Base-by-base conservation (phyloP, 768 basidiomycete genomes). In the Rhizopogon salebrosus region DNA sequence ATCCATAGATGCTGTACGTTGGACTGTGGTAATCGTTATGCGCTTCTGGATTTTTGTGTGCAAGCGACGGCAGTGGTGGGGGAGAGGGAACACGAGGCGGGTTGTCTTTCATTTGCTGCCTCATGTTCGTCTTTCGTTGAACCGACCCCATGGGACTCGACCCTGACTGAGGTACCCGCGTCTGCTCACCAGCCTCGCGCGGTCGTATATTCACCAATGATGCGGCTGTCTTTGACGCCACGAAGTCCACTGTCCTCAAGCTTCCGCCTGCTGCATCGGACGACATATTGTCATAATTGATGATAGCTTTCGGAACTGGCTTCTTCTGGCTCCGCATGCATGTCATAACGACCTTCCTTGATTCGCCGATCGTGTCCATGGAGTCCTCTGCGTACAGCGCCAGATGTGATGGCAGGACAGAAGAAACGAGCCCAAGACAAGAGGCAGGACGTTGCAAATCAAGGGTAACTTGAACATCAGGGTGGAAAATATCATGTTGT, bases 11-110 rank as follows among this genome's bases (percentile, higher is more conserved):
- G 64, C 89, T 92, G 59, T 91, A 91, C 5, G 89, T 91, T 16
- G 89, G 87, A 60, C 89, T 89, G 55, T 82, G 75, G 55, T 91
- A 90, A 43, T 80, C 80, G 6, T 73, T 78, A 66, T 79, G 87
- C 3, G 75, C 82, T 49, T 83, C 79, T 4, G 80, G 78, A 52
- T 86, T 80, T 2, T 71, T 66, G 55, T 86, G 89, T 8, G 86
- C 73, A 49, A 91, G 65, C 23, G 87, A 87, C 10, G 87, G 88
- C 38, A 89, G 64, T 20, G 82, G 77, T 14, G 86, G 86, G 2
- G 89, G 89, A 3, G 87, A 87, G 3, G 89, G 89, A n/a, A 91
- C 87, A 2, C 85, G 79, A 11, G 88, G 88, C 13, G 87, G 85
- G 62, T 75, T 81, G 62, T 87, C 85, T 51, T 76, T 75, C 26